Base-by-base conservation (phyloP, 2,329 filamentous ascomycete genomes). In the Paramyrothecium roridum region DNA sequence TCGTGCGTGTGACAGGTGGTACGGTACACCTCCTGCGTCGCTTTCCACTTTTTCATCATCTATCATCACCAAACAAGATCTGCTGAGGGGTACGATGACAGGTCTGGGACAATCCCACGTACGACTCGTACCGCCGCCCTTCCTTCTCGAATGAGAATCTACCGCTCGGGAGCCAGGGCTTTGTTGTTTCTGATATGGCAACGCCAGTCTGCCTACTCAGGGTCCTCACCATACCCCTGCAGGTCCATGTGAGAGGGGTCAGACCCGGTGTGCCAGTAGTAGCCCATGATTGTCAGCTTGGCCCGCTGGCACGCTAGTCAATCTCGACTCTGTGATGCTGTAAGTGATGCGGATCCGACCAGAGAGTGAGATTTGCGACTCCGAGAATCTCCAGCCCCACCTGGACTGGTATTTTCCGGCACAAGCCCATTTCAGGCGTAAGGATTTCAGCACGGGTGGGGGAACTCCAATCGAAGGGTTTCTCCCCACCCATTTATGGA, bases 291-390 rank as follows among this genome's bases (percentile, higher is more conserved):
- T 16, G 19, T 20, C 23, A 22, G 49, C 33, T 20, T 37, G 48
- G 48, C 20, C 19, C 20, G 37, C 20, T 48, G 22, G 46, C 46
- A 48, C 21, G 3, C 30, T 20, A 43, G n/a, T 40, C 19, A 51
- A 33, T 51, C 49, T 51, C 49, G 49, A 51, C 49, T 50, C 48
- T 34, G 33, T 22, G 49, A 51, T 51, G 33, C 49, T 43, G 37
- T 43, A 13, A 43, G 37, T 43, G 37, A 43, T 43, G 37, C 37
- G 37, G 37, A 40, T 33, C 49, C 49, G 26, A 11, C 49, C 33
- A 12, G 33, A 26, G 30, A 40, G 30, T 40, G 49, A 51, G 49
- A 51, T 51, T 37, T 51, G 49, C 49, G 30, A 40, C 49, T 33
- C 33, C 49, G n/a, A 16, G 11, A 51, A 37, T 34, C 49, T 17